Conservation (phyloP, 768 basidiomycete genomes). For the Leucocoprinus sp. region DNA sequence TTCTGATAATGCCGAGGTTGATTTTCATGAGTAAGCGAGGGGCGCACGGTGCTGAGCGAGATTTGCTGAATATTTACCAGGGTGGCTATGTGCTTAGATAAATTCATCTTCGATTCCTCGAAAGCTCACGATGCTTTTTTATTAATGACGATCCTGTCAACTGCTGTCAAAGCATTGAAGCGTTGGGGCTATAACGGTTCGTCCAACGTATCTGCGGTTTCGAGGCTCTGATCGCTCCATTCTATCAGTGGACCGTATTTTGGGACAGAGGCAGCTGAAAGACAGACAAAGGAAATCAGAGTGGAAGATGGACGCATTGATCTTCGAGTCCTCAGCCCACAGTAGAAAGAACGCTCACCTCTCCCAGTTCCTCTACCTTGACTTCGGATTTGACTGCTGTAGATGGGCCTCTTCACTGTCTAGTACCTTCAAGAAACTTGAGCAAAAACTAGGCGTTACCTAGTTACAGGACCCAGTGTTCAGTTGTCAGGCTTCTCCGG, state of each 20-base stretch:
- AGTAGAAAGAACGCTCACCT: neutral
- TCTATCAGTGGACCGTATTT: constrained; percentile 76
- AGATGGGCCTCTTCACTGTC: constrained; percentile 11
- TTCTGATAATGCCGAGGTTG: constrained; percentile 65
- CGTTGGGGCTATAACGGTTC: constrained; percentile 81
- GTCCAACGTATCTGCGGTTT: constrained; percentile 9
- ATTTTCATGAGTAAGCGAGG: constrained; percentile 83
- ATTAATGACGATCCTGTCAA: constrained; percentile 91
- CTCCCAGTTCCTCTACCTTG: neutral
- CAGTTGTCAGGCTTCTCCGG: neutral
- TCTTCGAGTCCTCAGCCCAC: constrained; percentile 3
- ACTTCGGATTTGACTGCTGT: neutral
- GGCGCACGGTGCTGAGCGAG: neutral
- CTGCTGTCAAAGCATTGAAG: constrained; percentile 73
- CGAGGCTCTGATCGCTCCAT: constrained; percentile 13
- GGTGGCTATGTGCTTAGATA: constrained; percentile 79
- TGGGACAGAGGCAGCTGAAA: constrained; percentile 57
- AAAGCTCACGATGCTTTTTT: constrained; percentile 84
- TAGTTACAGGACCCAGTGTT: constrained; percentile 8
- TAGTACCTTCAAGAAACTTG: constrained; percentile 22
- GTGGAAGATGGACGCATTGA: constrained; percentile 1
- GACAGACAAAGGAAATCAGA: constrained; percentile 25
- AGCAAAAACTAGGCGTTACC: constrained; percentile 22
- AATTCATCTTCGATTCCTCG: constrained; percentile 65
- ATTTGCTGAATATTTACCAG: constrained; percentile 27